Evolutionary conservation across 106 monocot species (phyloP).

Genomic region (Narthecium ossifragum): DNA sequence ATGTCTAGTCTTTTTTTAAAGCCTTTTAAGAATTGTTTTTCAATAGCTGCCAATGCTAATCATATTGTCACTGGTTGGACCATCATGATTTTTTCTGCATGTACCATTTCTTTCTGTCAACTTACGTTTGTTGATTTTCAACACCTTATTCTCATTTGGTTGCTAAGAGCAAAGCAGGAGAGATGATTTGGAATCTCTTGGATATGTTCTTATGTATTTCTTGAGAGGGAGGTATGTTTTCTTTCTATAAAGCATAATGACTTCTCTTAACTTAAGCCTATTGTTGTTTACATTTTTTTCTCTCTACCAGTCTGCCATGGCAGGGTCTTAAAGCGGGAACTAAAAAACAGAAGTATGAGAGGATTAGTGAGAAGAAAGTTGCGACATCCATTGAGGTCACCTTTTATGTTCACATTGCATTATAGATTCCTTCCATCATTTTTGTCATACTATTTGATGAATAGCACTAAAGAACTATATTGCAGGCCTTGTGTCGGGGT

Average conservation of each 20-base stretch:
- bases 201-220: slow-evolving; percentile 35
- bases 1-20: neutral
- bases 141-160: neutral
- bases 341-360: slow-evolving; percentile 37
- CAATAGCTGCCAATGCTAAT: too few species aligned
- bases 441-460: neutral
- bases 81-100: neutral
- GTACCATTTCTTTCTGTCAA: neutral
- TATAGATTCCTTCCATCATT: neutral
- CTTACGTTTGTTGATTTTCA: too few species aligned
- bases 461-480: neutral
- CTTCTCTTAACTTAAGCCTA: neutral
- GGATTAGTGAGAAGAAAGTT: slow-evolving; percentile 30
- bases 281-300: neutral
- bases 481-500: slow-evolving; percentile 31
- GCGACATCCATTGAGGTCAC: slow-evolving; percentile 27
- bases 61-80: neutral
- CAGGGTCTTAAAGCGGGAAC: slow-evolving; percentile 32
- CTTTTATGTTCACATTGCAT: neutral
- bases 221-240: slow-evolving; percentile 26
- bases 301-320: slow-evolving; percentile 24
- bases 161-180: slow-evolving; percentile 34
- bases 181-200: slow-evolving; percentile 36
- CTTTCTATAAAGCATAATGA: neutral
- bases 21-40: neutral